Conservation (phyloP, 2,329 filamentous ascomycete genomes). For the Pestalotiopsis sp. region DNA sequence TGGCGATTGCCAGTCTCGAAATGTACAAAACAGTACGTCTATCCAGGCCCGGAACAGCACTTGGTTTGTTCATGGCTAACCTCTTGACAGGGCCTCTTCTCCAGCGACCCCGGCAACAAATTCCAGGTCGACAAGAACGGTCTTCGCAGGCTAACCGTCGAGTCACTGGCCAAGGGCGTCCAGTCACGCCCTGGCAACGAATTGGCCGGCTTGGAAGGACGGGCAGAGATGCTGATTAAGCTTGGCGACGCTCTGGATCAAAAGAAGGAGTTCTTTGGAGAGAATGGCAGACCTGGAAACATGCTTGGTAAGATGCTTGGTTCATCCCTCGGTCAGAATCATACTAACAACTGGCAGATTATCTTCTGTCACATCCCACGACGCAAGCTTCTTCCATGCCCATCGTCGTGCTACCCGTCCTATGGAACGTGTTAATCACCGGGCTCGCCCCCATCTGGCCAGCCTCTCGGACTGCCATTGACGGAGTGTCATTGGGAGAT, state of each 20-base stretch:
- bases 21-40: conserved; percentile 80
- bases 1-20: conserved; percentile 68
- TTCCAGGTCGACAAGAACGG: conserved; percentile 88
- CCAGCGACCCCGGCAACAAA: conserved; percentile 77
- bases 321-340: background rate
- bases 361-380: conserved; percentile 87
- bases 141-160: conserved; percentile 71
- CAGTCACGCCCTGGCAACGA: conserved; percentile 82
- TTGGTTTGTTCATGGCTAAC: conserved; percentile 7
- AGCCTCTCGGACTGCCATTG: conserved; percentile 78
- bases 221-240: conserved; percentile 75
- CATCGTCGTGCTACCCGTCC: conserved; percentile 50
- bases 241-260: conserved; percentile 73
- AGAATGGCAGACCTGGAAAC: conserved; percentile 83
- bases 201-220: conserved; percentile 82
- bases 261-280: conserved; percentile 82
- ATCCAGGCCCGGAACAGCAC: background rate
- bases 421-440: conserved; percentile 91
- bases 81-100: conserved; percentile 70
- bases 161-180: conserved; percentile 76
- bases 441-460: conserved; percentile 90
- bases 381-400: conserved; percentile 88
- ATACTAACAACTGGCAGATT: conserved; percentile 60
- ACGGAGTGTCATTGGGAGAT: conserved; percentile 85
- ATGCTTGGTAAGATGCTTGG: conserved; percentile 72